Percentiles rank a stretch among this genome's conserved stretches.
These are phyloP conservation scores for Solanum verrucosum DNA, from an alignment of 257 asterid genomes.

Conservation along the genomic window DNA sequence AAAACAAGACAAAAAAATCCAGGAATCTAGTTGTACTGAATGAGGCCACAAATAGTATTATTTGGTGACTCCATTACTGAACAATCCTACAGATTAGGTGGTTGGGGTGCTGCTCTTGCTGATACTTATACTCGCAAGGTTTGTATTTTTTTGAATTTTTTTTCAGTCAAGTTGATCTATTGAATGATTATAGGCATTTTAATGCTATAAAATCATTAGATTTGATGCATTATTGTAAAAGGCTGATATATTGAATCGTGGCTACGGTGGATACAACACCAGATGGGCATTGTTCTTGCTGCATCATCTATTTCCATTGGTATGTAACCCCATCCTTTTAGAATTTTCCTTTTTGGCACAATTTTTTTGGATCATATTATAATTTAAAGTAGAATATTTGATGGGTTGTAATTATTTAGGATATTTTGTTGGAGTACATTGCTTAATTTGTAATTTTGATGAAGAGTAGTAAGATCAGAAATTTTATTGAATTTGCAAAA, in stretches of 20 bases:
- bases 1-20: neutral
- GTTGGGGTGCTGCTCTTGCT: conserved; percentile 94
- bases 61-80: conserved; percentile 91
- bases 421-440: neutral
- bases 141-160: too few relatives aligned
- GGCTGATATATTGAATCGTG: conserved; percentile 85
- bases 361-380: neutral
- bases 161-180: neutral
- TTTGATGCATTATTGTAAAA: conserved; percentile 11
- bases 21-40: neutral
- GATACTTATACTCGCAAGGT: conserved; percentile 76
- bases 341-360: neutral
- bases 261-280: conserved; percentile 93
- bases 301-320: conserved; percentile 76
- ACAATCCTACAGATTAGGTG: conserved; percentile 66
- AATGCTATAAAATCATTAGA: neutral
- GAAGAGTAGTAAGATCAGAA: neutral
- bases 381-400: neutral
- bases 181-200: neutral
- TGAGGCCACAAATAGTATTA: conserved; percentile 77
- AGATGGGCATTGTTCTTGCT: conserved; percentile 91
- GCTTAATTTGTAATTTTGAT: neutral
- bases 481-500: too few relatives aligned
- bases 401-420: neutral
- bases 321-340: conserved; percentile 1